Percentiles rank a stretch among this genome's conserved stretches.
Evolutionary conservation across 495 filamentous ascomycete genomes (phyloP).

Genomic region (Penicillium bialowiezense): DNA sequence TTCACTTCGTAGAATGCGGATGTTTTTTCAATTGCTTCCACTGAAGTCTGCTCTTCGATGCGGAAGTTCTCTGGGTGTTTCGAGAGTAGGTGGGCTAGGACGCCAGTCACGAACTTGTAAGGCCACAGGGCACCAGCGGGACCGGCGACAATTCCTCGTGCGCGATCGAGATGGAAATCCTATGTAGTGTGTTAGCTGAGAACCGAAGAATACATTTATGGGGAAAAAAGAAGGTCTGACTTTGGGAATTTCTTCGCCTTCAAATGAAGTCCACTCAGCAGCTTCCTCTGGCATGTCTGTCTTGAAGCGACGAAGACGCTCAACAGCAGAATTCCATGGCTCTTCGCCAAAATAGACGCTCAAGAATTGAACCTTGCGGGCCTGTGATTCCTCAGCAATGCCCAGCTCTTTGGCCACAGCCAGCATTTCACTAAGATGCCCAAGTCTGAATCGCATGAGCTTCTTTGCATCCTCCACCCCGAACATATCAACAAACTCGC

Average conservation of each 20-base stretch:
- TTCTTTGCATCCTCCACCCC: conserved; percentile 26
- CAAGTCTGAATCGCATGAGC: conserved; percentile 26
- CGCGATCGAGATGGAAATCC: conserved; percentile 40
- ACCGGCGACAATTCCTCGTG: conserved; percentile 40
- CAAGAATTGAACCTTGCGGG: conserved; percentile 32
- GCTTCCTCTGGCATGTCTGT: conserved; percentile 30
- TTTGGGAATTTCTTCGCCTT: conserved; percentile 21
- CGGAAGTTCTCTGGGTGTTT: conserved; percentile 48
- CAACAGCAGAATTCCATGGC: conserved; percentile 21
- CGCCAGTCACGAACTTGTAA: conserved; percentile 70
- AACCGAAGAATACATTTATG: neutral
- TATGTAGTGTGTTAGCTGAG: neutral
- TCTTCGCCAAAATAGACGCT: conserved; percentile 29
- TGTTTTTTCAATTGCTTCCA: no score
- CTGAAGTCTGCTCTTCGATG: conserved; percentile 72
- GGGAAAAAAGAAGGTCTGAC: conserved; percentile 8
- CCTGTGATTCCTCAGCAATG: conserved; percentile 21
- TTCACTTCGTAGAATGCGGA: conserved; percentile 36
- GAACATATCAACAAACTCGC: conserved; percentile 19
- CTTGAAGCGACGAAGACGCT: conserved; percentile 23
- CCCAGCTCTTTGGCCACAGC: conserved; percentile 29
- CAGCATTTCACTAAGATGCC: conserved; percentile 32
- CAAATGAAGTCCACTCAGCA: conserved; percentile 26
- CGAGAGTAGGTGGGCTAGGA: conserved; percentile 56
- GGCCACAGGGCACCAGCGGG: conserved; percentile 64